Percentiles rank a stretch among this genome's conserved stretches.
phyloP scores from a whole-genome alignment of 2,329 filamentous ascomycete genomes.

The Huntiella savannae region DNA sequence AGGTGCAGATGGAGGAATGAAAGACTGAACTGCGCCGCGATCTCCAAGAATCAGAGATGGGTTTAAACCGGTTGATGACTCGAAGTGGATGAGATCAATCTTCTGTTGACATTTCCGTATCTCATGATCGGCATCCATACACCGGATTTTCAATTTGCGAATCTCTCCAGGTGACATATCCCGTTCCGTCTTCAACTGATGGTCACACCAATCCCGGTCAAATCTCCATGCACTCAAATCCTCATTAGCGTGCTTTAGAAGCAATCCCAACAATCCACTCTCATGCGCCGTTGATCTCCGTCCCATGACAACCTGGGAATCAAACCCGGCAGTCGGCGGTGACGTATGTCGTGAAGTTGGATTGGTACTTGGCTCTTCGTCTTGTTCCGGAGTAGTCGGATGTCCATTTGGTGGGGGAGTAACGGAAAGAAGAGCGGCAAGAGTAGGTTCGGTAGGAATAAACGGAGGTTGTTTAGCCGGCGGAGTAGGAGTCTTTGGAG shows the following conservation, averaged over 20 bases:
- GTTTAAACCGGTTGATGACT: conserved; percentile 16
- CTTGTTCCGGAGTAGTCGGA: no score
- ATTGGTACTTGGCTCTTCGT: no score
- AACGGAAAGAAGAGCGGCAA: not conserved
- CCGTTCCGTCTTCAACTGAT: conserved; percentile 17
- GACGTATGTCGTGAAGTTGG: no score
- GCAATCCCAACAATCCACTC: conserved; percentile 7
- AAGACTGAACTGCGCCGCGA: conserved; percentile 11
- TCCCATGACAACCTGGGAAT: no score
- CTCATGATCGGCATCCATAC: conserved; percentile 25
- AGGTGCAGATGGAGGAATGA: conserved; percentile 5
- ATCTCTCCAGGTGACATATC: conserved; percentile 23
- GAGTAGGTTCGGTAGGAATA: conserved; percentile 3
- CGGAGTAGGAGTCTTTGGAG: not conserved
- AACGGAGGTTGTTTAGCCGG: conserved; percentile 1
- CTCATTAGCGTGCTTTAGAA: conserved; percentile 20
- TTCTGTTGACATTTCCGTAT: conserved; percentile 24
- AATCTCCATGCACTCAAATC: conserved; percentile 25
- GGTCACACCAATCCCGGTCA: conserved; percentile 24
- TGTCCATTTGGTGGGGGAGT: not conserved
- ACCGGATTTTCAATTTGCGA: conserved; percentile 23
- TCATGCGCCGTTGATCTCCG: not conserved
- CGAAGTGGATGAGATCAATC: conserved; percentile 17
- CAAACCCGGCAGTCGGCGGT: no score
- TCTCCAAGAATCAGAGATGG: conserved; percentile 10